Base-by-base conservation (phyloP, 495 filamentous ascomycete genomes). In the Xylaria sp. region DNA sequence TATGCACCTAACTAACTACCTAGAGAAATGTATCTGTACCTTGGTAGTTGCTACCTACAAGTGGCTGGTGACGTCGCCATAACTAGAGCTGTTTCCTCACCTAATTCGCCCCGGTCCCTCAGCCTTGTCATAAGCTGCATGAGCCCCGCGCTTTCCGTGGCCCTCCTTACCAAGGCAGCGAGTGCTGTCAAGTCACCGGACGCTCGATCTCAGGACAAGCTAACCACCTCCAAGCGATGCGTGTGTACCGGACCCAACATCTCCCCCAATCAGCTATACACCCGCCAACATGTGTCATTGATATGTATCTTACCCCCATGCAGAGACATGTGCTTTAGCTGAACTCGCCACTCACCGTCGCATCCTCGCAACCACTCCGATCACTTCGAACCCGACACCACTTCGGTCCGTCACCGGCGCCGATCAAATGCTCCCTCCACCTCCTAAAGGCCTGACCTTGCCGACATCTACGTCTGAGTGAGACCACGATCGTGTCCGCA, bases 31-130 rank as follows among this genome's bases (percentile, higher is more conserved):
- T 40, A 41, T 37, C 15, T 33, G 4, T 15, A 35, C 26, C 17
- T 35, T 14, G 29, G 44, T n/a, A 41, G 61, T 17, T 14, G 8
- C 7, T 8, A 9, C 21, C 7, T 8, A 9, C 21, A 41, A 62
- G 44, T 70, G 68, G 68, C 68, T 63, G 43, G 68, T 70, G 68
- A 70, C 68, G 68, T 70, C 68, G 68, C 43, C 61, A 41, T 53
- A 35, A 43, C 48, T 29, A 41, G 21, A 31, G 12, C 12, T 17
- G 15, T n/a, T 21, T 37, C 31, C n/a, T n/a, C 33, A 19, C 19
- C 57, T 37, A 50, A 65, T 52, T 65, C 44, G 62, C 29, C 12
- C 29, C 21, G 26, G 33, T 21, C 62, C 40, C 31, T 69, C 67
- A 69, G 67, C 67, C 67, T 69, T 37, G 67, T 69, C 55, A 52